Evolutionary conservation across 306 rosid genomes (phyloP), one percentile per base, ranked within the genome.

Genomic region (Psophocarpus tetragonolobus): DNA sequence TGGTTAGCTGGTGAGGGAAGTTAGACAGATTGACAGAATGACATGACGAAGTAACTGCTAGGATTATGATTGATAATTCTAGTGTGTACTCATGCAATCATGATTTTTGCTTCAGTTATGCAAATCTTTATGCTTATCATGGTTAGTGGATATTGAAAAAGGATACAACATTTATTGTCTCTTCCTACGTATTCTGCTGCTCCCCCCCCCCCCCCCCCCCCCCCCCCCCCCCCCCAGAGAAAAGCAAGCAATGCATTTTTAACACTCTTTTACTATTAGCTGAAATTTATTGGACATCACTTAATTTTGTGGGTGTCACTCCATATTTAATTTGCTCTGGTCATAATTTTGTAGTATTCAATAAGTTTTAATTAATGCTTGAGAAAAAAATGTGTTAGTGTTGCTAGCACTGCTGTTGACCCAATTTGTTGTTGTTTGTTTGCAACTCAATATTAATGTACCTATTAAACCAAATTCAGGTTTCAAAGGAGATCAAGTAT

Each of bases 401-500:
- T 8, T 51, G 27, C 5, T 8, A 48, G 10, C 54, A 48, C 23
- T 48, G 54, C 54, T 20, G 23, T 24, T 56, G 75, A 41, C 44
- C 65, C 42, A 10, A 47, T 58, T 13, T 57, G 57, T 12, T 32
- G 10, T 29, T 61, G 4, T 42, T 66, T 60, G 8, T 63, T 39
- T 76, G 11, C 54, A 44, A 67, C 63, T 66, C 77, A 11, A 42
- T 75, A 67, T 78, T 63, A 68, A 68, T 77, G 10, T 76, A 72
- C 39, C 36, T 64, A 32, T 18, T 17, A 57, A 75, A 68, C 21
- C 11, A 53, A 72, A 41, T 84, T 81, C 87, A 92, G 99, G 97
- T 95, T 84, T 95, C 99, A 30, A 95, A 95, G 86, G 99, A 92
- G 83, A 89, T 95, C 72, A 95, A 91, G 85, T 95, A 90, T 77